phyloP scores from a whole-genome alignment of 371 early-diverging fungal species.

The Saksenaea vasiformis region DNA sequence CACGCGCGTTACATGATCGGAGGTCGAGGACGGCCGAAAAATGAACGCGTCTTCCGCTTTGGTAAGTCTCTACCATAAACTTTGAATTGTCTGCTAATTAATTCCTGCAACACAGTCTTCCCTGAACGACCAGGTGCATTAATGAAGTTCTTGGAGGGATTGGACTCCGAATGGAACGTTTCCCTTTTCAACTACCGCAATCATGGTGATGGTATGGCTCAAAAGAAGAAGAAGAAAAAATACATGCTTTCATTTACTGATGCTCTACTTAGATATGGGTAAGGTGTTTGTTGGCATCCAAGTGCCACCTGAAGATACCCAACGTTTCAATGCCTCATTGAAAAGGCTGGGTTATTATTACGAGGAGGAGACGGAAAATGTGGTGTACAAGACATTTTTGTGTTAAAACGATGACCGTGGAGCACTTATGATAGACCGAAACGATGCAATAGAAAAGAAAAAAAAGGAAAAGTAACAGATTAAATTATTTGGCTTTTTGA shows the following conservation, averaged over 20 bases:
- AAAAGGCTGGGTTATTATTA: slow-evolving; percentile 77
- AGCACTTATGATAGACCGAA: not conserved
- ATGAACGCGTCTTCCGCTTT: slow-evolving; percentile 92
- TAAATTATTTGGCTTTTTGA: too few relatives aligned
- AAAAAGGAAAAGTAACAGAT: not conserved
- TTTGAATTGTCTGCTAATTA: not conserved
- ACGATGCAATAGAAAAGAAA: not conserved
- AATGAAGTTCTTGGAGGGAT: slow-evolving; percentile 75
- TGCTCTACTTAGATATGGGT: slow-evolving; percentile 71
- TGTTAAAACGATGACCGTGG: slow-evolving; percentile 11
- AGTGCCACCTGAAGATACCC: slow-evolving; percentile 70
- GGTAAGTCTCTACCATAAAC: slow-evolving; percentile 25
- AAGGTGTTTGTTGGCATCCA: slow-evolving; percentile 92
- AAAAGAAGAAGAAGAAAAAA: not conserved
- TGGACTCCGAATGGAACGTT: slow-evolving; percentile 85
- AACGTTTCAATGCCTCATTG: slow-evolving; percentile 71
- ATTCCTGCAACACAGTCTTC: slow-evolving; percentile 58
- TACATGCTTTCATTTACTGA: not conserved
- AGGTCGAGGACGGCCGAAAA: slow-evolving; percentile 71
- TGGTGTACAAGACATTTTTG: slow-evolving; percentile 80
- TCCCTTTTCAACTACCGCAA: slow-evolving; percentile 96
- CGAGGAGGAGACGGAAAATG: slow-evolving; percentile 90
- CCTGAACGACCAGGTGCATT: slow-evolving; percentile 96
- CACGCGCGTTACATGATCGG: slow-evolving; percentile 94
- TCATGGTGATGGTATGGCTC: slow-evolving; percentile 78